Percentiles rank a stretch among this genome's conserved stretches.
phyloP scores from a whole-genome alignment of 768 basidiomycete species.

The Cantharellus anzutake region DNA sequence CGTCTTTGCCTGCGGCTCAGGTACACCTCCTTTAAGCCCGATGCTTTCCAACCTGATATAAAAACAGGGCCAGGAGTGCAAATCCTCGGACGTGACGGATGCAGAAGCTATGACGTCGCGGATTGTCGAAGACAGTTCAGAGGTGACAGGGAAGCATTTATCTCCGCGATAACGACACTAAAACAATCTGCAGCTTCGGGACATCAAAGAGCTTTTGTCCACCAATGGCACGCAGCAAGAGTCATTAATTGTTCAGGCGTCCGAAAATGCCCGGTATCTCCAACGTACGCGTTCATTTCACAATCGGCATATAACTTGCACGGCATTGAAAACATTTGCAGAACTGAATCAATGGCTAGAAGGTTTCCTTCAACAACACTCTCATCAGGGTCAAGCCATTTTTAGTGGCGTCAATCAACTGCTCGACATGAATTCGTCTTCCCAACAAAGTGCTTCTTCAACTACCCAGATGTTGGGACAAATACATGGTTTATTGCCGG shows the following conservation, averaged over 20 bases:
- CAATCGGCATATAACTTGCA: neutral
- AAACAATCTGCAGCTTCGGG: slow-evolving; percentile 18
- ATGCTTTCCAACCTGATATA: too few relatives aligned
- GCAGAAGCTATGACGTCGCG: neutral
- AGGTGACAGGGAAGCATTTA: neutral
- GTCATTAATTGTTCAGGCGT: slow-evolving; percentile 41
- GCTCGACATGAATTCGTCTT: slow-evolving; percentile 24
- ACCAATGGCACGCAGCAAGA: slow-evolving; percentile 29
- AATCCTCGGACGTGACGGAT: neutral
- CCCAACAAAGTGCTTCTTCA: slow-evolving; percentile 5
- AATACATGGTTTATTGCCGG: neutral
- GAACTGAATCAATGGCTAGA: slow-evolving; percentile 51
- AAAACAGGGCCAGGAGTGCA: neutral
- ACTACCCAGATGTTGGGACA: slow-evolving; percentile 1
- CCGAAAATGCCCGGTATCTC: slow-evolving; percentile 57
- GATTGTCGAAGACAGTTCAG: neutral
- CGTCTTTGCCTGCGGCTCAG: too few relatives aligned
- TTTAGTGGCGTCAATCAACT: slow-evolving; percentile 41
- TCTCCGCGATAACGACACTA: neutral
- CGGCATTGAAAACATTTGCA: neutral
- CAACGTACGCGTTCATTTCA: slow-evolving; percentile 26
- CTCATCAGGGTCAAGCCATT: slow-evolving; percentile 46
- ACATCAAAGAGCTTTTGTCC: slow-evolving; percentile 29
- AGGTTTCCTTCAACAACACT: slow-evolving; percentile 59
- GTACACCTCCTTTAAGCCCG: too few relatives aligned